Evolutionary conservation across 2,329 filamentous ascomycete genomes (phyloP).

Genomic region (Hypoxylon sp.): DNA sequence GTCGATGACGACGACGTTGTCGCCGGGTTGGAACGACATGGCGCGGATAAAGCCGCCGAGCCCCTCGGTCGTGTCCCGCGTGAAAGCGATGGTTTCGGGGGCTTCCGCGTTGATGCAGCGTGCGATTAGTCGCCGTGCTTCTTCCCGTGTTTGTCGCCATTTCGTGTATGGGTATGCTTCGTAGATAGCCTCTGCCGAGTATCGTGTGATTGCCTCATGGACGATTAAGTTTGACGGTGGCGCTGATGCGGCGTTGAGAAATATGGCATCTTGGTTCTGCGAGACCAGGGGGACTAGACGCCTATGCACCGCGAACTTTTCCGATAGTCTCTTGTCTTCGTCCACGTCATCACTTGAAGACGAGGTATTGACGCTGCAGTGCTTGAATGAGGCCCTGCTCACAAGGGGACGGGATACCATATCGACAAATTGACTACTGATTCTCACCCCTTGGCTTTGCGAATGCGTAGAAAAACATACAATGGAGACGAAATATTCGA

Average conservation of each 20-base stretch:
- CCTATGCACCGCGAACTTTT: slow-evolving; percentile 44
- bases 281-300: slow-evolving; percentile 46
- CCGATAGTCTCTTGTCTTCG: slow-evolving; percentile 21
- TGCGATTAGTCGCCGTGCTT: slow-evolving; percentile 47
- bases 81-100: slow-evolving; percentile 50
- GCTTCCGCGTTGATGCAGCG: slow-evolving; percentile 52
- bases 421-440: not conserved
- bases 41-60: slow-evolving; percentile 51
- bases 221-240: slow-evolving; percentile 54
- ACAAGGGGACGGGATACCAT: slow-evolving; percentile 35
- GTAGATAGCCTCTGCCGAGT: slow-evolving; percentile 49
- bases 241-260: slow-evolving; percentile 53
- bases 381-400: not conserved
- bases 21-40: slow-evolving; percentile 48
- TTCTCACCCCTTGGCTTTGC: not conserved
- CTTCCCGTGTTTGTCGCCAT: slow-evolving; percentile 47
- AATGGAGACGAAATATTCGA: not conserved
- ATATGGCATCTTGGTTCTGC: slow-evolving; percentile 39
- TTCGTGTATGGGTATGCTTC: slow-evolving; percentile 45
- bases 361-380: not conserved
- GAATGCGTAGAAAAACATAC: not conserved
- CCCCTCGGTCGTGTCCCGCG: slow-evolving; percentile 55
- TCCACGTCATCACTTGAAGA: not conserved
- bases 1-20: slow-evolving; percentile 55
- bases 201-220: slow-evolving; percentile 51